Base-by-base conservation (phyloP, 192 early-diverging fungal species). In the Mortierella claussenii region DNA sequence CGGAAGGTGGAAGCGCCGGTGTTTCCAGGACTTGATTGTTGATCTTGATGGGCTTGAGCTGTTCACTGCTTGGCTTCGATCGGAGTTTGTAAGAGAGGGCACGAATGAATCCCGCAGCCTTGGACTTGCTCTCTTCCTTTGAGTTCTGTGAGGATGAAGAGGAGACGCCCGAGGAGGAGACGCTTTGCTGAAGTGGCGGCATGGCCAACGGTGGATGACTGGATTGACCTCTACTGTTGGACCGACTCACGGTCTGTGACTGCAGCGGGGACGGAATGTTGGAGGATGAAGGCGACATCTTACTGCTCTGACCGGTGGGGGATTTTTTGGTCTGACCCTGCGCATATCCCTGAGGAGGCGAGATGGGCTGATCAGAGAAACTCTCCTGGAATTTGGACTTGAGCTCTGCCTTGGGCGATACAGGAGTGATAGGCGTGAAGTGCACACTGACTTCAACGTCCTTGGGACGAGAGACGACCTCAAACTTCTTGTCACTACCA, bases 51-150 rank as follows among this genome's bases (percentile, higher is more conserved):
- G 71, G 46, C 30, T 60, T 65, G 18, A 76, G 44, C 20, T 76
- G 73, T 20, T 76, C 73, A 20, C 67, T 64, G 31, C 73, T 76
- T 57, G 54, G 73, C 53, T 76, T 76, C 4, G 73, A 76, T n/a
- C 73, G 73, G 2, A 76, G 59, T 47, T 76, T 76, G 36, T 56
- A 53, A 4, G 73, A 76, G 18, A 76, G 53, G 21, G 73, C 73
- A 11, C 73, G 54, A 31, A 76, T 76, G 34, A 76, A 76, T 24
- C 73, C 73, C 21, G 64, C 64, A 2, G 73, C 64, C 64, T 76
- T 76, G 52, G 65, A 76, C 33, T 76, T 76, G 21, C 58, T 42
- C 59, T 76, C 73, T 2, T 49, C 40, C 10, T 48, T 18, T 5
- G 46, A 18, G 20, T 57, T 10, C 6, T 56, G 45, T 0, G 43